A percentile compares a stretch with the other conserved stretches of the same genome.
These are phyloP conservation scores for Striga hermonthica DNA, from an alignment of 305 asterid species.

Conservation along the genomic window DNA sequence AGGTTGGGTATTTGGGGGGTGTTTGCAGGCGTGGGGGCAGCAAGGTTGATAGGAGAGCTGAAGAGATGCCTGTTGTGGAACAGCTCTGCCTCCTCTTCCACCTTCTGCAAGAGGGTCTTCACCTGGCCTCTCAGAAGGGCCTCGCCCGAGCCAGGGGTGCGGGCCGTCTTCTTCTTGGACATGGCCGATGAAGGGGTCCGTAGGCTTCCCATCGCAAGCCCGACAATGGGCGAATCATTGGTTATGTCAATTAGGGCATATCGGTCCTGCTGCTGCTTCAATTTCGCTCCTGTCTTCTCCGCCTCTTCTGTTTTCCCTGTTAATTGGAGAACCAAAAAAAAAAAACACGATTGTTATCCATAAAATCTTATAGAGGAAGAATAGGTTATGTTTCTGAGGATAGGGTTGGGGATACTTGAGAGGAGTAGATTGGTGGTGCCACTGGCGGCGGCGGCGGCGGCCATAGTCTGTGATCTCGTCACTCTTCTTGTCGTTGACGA, in stretches of 20 bases:
- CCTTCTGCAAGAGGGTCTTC: conserved; percentile 71
- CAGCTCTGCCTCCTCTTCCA: conserved; percentile 73
- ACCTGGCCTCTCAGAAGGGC: conserved; percentile 91
- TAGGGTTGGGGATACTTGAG: conserved; percentile 32
- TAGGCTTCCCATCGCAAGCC: conserved; percentile 64
- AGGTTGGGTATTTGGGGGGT: conserved; percentile 54
- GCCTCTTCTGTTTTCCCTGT: conserved; percentile 58
- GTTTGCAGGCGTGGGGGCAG: conserved; percentile 85
- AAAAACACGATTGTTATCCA: conserved; percentile 6
- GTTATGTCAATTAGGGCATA: conserved; percentile 75
- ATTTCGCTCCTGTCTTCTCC: conserved; percentile 37
- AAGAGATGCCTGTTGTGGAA: conserved; percentile 47
- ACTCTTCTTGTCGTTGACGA: conserved; percentile 68
- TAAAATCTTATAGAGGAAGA: not conserved
- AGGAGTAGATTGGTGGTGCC: conserved; percentile 26
- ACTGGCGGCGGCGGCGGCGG: conserved; percentile 32
- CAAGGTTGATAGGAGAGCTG: conserved; percentile 54
- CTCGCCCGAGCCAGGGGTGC: conserved; percentile 89
- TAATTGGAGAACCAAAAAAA: conserved; percentile 2
- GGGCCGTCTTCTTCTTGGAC: conserved; percentile 61
- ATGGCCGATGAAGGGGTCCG: conserved; percentile 76
- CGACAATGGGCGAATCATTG: conserved; percentile 89
- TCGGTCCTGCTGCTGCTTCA: conserved; percentile 56
- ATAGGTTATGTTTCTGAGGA: not conserved
- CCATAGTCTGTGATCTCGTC: conserved; percentile 65